Evolutionary conservation across 352 stramenopile species (phyloP).

Genomic region (Albugo candida): DNA sequence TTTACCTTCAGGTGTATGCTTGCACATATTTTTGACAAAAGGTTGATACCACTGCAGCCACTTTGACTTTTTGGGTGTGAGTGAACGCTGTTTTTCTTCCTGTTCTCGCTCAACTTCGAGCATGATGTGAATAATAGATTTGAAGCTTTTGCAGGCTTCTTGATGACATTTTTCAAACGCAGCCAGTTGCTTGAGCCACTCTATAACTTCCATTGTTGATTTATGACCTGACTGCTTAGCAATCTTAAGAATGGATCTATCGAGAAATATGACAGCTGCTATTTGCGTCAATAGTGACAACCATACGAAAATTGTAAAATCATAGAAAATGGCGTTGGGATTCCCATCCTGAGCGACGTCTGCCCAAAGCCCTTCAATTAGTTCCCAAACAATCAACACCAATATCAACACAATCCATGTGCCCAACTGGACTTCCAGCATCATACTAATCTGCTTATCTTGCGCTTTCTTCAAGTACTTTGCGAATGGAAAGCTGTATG

Average conservation of each 20-base stretch:
- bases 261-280: constrained; percentile 19
- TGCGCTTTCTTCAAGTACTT: constrained; percentile 58
- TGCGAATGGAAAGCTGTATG: constrained; percentile 33
- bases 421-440: constrained; percentile 54
- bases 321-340: constrained; percentile 13
- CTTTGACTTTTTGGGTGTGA: no score
- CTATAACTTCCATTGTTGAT: no score
- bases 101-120: not conserved
- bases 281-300: constrained; percentile 17
- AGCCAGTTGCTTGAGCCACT: constrained; percentile 10
- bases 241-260: constrained; percentile 1
- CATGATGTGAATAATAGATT: constrained; percentile 9
- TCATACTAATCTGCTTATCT: constrained; percentile 59
- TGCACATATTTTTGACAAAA: no score
- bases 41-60: no score
- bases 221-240: no score
- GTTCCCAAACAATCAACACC: constrained; percentile 22
- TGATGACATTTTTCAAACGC: constrained; percentile 13
- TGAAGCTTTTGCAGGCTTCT: constrained; percentile 9
- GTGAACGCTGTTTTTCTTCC: no score
- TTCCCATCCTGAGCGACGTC: constrained; percentile 7
- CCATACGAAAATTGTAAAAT: constrained; percentile 19
- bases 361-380: constrained; percentile 3
- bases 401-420: constrained; percentile 36
- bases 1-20: no score